These are phyloP conservation scores for Rhytidhysteron rufulum DNA, from an alignment of 2,329 filamentous ascomycete species.

Conservation along the genomic window DNA sequence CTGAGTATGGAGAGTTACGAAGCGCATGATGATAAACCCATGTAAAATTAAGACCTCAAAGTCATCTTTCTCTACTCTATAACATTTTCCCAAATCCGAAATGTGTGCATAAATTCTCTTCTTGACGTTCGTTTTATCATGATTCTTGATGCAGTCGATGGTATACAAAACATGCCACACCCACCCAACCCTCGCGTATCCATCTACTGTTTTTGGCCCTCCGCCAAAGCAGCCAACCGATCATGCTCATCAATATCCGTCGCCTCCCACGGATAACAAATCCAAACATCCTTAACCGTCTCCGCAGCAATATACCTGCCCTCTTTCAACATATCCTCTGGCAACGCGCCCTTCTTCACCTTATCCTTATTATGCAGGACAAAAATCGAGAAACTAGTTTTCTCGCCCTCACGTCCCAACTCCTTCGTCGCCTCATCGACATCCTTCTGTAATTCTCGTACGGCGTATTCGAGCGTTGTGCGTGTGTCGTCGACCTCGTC, in stretches of 20 bases:
- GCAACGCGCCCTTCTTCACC: constrained; percentile 83
- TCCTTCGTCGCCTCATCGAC: constrained; percentile 75
- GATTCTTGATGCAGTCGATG: too few relatives aligned
- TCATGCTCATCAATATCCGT: constrained; percentile 94
- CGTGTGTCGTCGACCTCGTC: constrained; percentile 95
- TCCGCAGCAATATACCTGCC: constrained; percentile 78
- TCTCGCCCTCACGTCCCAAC: constrained; percentile 63
- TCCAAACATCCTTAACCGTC: constrained; percentile 94
- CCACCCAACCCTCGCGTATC: too few relatives aligned
- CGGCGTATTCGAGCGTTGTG: constrained; percentile 90
- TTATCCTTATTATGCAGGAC: constrained; percentile 99
- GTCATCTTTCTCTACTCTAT: too few relatives aligned
- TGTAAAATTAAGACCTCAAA: too few relatives aligned
- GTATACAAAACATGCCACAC: too few relatives aligned
- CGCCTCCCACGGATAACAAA: constrained; percentile 98
- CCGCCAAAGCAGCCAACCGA: constrained; percentile 60
- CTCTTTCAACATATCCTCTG: constrained; percentile 68
- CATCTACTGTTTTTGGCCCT: too few relatives aligned
- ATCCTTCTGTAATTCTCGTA: constrained; percentile 91
- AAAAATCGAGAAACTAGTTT: constrained; percentile 90
- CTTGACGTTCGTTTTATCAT: too few relatives aligned
- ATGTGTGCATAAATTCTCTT: too few relatives aligned
- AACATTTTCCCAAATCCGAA: too few relatives aligned
- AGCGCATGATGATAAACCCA: too few relatives aligned
- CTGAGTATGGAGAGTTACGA: too few relatives aligned